Evolutionary conservation across 805 yeast genomes (phyloP).

Genomic region (Candida krabiensis): DNA sequence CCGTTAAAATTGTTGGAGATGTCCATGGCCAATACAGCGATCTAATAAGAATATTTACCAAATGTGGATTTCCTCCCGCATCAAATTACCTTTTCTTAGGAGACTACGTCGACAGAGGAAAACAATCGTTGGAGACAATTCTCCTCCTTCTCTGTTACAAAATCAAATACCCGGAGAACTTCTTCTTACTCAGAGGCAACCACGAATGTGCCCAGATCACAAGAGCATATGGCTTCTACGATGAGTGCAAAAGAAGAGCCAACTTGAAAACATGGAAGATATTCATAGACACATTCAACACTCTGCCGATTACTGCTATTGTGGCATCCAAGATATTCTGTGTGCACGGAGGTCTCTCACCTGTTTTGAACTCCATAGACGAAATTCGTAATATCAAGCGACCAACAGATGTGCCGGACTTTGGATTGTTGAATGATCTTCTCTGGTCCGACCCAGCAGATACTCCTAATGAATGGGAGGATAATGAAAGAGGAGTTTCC

Average conservation of each 20-base stretch:
- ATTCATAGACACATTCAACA: conserved; percentile 92
- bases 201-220: conserved; percentile 98
- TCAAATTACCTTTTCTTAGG: conserved; percentile 91
- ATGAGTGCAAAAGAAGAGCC: conserved; percentile 94
- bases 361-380: conserved; percentile 69
- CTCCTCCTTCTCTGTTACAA: conserved; percentile 85
- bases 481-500: conserved; percentile 81
- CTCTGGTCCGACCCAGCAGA: conserved; percentile 88
- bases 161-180: conserved; percentile 95
- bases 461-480: conserved; percentile 82
- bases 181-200: conserved; percentile 89
- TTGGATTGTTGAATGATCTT: conserved; percentile 73
- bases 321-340: conserved; percentile 95
- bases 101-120: conserved; percentile 97
- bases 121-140: conserved; percentile 92
- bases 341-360: conserved; percentile 83
- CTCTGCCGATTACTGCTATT: conserved; percentile 92
- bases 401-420: conserved; percentile 86
- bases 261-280: conserved; percentile 91
- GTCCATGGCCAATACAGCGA: conserved; percentile 97
- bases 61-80: conserved; percentile 96
- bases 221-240: conserved; percentile 95
- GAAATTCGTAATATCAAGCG: conserved; percentile 73
- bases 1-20: conserved; percentile 87
- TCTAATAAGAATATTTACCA: conserved; percentile 83